Conservation (phyloP, 495 filamentous ascomycete species). For the Podospora bellae-mahoneyi region DNA sequence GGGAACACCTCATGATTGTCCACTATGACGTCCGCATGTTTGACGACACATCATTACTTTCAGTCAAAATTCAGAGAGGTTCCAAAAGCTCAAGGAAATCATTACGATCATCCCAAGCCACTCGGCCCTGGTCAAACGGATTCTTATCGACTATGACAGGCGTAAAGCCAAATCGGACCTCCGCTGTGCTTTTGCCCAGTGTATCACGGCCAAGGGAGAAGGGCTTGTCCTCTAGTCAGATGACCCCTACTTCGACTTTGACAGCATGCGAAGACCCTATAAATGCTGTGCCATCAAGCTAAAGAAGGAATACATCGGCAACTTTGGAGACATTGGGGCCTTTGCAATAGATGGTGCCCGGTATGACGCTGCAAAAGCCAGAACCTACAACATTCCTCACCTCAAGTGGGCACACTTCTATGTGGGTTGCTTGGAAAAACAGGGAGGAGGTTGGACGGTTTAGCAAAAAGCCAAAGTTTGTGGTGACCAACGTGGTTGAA, state of each 20-base stretch:
- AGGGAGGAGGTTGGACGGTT: slow-evolving; percentile 57
- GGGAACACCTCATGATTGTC: slow-evolving; percentile 80
- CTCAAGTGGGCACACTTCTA: slow-evolving; percentile 74
- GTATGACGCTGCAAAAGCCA: slow-evolving; percentile 58
- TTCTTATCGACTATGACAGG: slow-evolving; percentile 59
- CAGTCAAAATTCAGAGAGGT: slow-evolving; percentile 56
- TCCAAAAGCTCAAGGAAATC: slow-evolving; percentile 55
- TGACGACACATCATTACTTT: slow-evolving; percentile 64
- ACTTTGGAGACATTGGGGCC: slow-evolving; percentile 76
- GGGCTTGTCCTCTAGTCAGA: slow-evolving; percentile 81
- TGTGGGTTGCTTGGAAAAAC: slow-evolving; percentile 71
- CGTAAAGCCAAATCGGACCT: slow-evolving; percentile 47
- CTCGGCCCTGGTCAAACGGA: slow-evolving; percentile 58
- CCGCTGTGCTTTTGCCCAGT: slow-evolving; percentile 59
- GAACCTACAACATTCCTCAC: slow-evolving; percentile 43
- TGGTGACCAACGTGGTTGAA: slow-evolving; percentile 55
- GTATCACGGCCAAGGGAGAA: slow-evolving; percentile 64
- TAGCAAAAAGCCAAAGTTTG: slow-evolving; percentile 56
- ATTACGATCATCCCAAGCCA: slow-evolving; percentile 55
- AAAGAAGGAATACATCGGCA: slow-evolving; percentile 85
- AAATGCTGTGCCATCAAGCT: slow-evolving; percentile 69
- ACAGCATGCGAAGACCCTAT: slow-evolving; percentile 31
- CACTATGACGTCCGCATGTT: slow-evolving; percentile 75
- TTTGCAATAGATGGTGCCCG: slow-evolving; percentile 72
- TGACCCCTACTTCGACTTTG: slow-evolving; percentile 68